These are phyloP conservation scores for Saturnispora zaruensis DNA, from an alignment of 805 yeast species.

Conservation along the genomic window DNA sequence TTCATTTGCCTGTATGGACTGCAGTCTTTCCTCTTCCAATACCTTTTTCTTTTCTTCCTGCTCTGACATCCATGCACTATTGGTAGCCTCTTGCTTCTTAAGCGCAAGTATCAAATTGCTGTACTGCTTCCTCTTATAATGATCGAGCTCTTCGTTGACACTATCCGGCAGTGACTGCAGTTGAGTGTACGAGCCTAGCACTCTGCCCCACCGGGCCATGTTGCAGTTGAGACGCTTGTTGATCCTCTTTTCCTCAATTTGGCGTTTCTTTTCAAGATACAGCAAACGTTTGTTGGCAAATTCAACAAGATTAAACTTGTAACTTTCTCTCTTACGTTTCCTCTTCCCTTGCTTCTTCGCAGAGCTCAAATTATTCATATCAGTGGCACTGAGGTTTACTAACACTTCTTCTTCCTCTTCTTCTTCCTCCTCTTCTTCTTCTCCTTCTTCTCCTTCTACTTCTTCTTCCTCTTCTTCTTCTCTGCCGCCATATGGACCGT, in stretches of 20 bases:
- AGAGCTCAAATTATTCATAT: neutral
- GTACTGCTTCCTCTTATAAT: conserved; percentile 17
- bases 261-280: conserved; percentile 28
- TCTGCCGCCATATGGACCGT: neutral
- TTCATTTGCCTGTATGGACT: conserved; percentile 15
- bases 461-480: neutral
- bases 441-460: neutral
- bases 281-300: conserved; percentile 44
- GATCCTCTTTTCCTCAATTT: conserved; percentile 28
- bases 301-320: conserved; percentile 44
- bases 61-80: conserved; percentile 14
- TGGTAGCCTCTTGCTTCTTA: conserved; percentile 24
- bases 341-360: neutral
- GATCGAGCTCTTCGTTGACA: conserved; percentile 15
- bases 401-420: conserved; percentile 5
- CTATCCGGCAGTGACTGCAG: conserved; percentile 18
- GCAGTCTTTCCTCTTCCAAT: conserved; percentile 17
- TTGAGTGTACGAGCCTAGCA: conserved; percentile 28
- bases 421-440: neutral
- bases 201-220: conserved; percentile 25
- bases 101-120: conserved; percentile 22
- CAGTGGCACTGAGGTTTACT: neutral
- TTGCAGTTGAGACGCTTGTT: conserved; percentile 26
- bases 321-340: conserved; percentile 9
- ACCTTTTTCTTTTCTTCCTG: conserved; percentile 26